These are phyloP conservation scores for Trichoderma sp. DNA, from an alignment of 2,329 filamentous ascomycete species.

Conservation along the genomic window DNA sequence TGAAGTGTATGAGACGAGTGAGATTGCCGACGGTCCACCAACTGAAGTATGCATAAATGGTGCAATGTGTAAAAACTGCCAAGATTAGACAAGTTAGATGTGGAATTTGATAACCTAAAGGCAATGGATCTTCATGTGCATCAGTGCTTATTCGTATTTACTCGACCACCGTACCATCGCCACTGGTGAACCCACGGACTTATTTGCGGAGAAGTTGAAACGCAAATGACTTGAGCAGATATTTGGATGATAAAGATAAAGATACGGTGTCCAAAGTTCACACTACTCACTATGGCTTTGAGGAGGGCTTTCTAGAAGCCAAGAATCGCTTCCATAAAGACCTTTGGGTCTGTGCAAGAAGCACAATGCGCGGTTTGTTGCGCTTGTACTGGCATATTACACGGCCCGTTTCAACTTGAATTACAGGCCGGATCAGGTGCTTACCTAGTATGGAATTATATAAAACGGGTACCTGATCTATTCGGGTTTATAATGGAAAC, in stretches of 20 bases:
- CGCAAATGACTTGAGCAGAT: not conserved
- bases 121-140: no score
- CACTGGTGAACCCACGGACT: no score
- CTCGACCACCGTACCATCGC: no score
- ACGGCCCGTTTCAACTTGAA: not conserved
- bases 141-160: no score
- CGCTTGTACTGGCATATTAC: not conserved
- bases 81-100: not conserved
- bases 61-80: not conserved
- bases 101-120: not conserved
- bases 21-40: no score
- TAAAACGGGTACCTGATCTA: not conserved
- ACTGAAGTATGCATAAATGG: not conserved
- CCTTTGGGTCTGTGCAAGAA: no score
- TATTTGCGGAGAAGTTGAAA: not conserved
- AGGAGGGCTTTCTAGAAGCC: not conserved
- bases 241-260: not conserved
- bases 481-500: not conserved
- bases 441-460: not conserved
- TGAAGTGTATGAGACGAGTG: no score
- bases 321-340: not conserved
- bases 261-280: not conserved
- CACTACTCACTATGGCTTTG: not conserved
- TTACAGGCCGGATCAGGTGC: not conserved
- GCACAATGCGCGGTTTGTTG: no score